Evolutionary conservation across 768 basidiomycete species (phyloP).

Genomic region (Coprinellus micaceus): DNA sequence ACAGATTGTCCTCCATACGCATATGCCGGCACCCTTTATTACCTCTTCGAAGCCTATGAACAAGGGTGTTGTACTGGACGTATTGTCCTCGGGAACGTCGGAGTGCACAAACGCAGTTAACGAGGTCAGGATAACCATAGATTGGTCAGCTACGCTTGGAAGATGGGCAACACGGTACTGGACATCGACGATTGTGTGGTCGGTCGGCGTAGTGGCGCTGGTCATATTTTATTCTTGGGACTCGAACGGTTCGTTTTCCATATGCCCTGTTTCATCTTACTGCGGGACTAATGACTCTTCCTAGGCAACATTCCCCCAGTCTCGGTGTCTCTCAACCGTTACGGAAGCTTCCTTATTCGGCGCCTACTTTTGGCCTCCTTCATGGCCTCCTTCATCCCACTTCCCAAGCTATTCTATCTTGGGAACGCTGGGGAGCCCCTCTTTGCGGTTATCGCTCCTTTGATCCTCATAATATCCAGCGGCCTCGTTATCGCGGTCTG

Average conservation of each 20-base stretch:
- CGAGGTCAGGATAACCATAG: constrained; percentile 52
- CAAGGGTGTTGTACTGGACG: constrained; percentile 47
- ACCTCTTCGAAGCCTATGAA: constrained; percentile 24
- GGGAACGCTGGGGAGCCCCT: constrained; percentile 53
- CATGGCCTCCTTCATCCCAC: constrained; percentile 50
- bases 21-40: constrained; percentile 67
- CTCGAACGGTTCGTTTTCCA: constrained; percentile 25
- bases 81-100: constrained; percentile 53
- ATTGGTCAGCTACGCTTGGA: constrained; percentile 70
- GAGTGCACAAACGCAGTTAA: constrained; percentile 42
- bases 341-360: constrained; percentile 36
- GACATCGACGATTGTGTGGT: constrained; percentile 69
- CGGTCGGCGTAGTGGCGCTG: constrained; percentile 62
- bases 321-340: constrained; percentile 44
- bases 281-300: neutral
- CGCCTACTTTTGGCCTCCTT: constrained; percentile 42
- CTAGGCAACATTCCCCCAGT: constrained; percentile 46
- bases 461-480: constrained; percentile 55
- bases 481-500: constrained; percentile 64
- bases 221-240: constrained; percentile 54
- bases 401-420: constrained; percentile 51
- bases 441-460: constrained; percentile 50
- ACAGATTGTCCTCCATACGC: constrained; percentile 60
- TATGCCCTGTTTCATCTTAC: neutral
- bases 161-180: constrained; percentile 72